Evolutionary conservation across 1,284 basidiomycete species (phyloP).

Genomic region (Pseudozyma flocculosa): DNA sequence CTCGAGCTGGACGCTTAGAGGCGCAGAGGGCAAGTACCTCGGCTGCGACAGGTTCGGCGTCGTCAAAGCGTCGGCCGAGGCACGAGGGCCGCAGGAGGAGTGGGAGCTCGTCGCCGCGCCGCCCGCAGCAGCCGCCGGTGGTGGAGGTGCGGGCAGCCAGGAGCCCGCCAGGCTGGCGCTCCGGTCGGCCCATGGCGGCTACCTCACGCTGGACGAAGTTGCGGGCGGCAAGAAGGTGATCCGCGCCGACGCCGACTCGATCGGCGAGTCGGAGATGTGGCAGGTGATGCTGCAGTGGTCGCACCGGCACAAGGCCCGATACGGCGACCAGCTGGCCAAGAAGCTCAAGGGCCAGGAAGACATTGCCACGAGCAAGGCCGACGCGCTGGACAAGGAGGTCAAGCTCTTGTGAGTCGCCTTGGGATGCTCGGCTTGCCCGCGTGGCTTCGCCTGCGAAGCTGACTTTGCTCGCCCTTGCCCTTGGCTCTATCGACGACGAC

Average conservation of each 20-base stretch:
- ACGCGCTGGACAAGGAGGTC: slow-evolving; percentile 3
- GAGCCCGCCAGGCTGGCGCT: slow-evolving; percentile 7
- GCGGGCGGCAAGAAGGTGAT: slow-evolving; percentile 30
- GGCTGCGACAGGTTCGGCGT: slow-evolving; percentile 35
- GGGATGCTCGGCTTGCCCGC: no score
- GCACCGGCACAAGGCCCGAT: slow-evolving; percentile 34
- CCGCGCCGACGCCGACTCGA: slow-evolving; percentile 28
- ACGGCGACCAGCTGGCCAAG: slow-evolving; percentile 9
- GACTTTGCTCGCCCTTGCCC: no score
- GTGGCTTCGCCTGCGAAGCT: no score
- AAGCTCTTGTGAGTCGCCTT: slow-evolving; percentile 5
- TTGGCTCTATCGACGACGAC: no score
- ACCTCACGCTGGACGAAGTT: slow-evolving; percentile 29
- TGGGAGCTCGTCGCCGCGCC: slow-evolving; percentile 23
- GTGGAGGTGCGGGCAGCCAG: not conserved
- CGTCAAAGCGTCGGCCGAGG: slow-evolving; percentile 35
- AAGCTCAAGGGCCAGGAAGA: not conserved
- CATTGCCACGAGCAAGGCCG: not conserved
- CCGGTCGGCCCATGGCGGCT: slow-evolving; percentile 34
- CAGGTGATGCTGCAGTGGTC: slow-evolving; percentile 47
- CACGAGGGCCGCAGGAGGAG: slow-evolving; percentile 49
- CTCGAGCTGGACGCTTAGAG: slow-evolving; percentile 36
- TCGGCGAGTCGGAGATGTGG: slow-evolving; percentile 16
- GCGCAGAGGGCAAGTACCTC: slow-evolving; percentile 45
- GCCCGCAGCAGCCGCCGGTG: not conserved